phyloP scores from a whole-genome alignment of 495 filamentous ascomycete species.

The Tuber calosporum region DNA sequence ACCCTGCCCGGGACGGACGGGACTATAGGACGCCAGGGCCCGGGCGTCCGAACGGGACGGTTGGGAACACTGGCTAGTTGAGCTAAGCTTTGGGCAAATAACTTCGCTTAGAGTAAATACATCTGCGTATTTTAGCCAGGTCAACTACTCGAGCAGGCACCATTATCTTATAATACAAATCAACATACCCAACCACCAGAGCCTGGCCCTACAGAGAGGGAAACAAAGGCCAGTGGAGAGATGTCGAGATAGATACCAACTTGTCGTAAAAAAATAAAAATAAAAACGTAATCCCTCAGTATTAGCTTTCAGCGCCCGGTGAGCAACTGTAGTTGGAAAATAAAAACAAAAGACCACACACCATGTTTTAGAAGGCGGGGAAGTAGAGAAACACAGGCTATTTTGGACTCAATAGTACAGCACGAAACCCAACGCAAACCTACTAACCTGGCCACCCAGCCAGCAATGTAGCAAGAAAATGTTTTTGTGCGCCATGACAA shows the following conservation, averaged over 20 bases:
- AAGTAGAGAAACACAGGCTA: background rate
- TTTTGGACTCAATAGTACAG: background rate
- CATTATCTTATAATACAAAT: background rate
- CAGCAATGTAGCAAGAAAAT: slow-evolving; percentile 1
- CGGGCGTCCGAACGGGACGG: too few relatives aligned
- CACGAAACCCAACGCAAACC: slow-evolving; percentile 1
- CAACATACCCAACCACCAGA: background rate
- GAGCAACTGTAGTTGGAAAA: background rate
- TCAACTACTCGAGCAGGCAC: background rate
- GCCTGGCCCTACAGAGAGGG: background rate
- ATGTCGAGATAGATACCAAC: background rate
- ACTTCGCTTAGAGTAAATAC: background rate
- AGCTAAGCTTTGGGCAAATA: background rate
- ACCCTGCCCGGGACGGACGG: too few relatives aligned
- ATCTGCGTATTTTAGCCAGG: background rate
- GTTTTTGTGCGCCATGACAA: slow-evolving; percentile 1
- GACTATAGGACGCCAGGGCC: too few relatives aligned
- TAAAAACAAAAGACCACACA: background rate
- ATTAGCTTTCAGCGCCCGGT: background rate
- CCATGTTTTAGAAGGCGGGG: background rate
- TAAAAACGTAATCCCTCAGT: background rate
- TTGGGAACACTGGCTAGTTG: too few relatives aligned
- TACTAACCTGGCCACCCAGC: background rate
- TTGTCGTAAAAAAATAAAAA: background rate
- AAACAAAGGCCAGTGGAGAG: background rate